phyloP scores from a whole-genome alignment of 495 filamentous ascomycete species.

The Podospora conica region DNA sequence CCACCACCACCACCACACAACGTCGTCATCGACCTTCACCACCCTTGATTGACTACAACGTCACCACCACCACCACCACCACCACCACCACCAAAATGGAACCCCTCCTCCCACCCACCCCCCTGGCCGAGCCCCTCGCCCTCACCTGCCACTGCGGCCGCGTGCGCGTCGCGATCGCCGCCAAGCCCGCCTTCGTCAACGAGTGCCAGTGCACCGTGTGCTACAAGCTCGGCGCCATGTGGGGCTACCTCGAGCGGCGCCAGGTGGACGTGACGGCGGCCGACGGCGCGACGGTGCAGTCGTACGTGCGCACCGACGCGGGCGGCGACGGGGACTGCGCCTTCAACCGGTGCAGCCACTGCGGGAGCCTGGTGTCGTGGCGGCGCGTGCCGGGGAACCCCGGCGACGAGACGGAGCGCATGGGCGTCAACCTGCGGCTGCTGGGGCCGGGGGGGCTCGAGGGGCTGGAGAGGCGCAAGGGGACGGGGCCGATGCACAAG shows the following conservation, averaged over 20 bases:
- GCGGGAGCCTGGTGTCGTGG: not conserved
- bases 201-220: conserved; percentile 9
- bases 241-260: not conserved
- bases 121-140: not conserved
- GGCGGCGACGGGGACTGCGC: not conserved
- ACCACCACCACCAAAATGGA: not conserved
- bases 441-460: not conserved
- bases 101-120: not conserved
- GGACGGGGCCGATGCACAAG: not conserved
- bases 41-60: not conserved
- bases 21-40: not conserved
- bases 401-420: not conserved
- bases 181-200: not conserved
- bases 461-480: not conserved
- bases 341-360: conserved; percentile 3
- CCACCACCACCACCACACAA: not conserved
- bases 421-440: not conserved
- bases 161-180: not conserved
- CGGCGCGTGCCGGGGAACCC: not conserved
- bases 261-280: not conserved
- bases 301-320: conserved; percentile 1
- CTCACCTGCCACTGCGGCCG: conserved; percentile 10
- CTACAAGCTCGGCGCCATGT: conserved; percentile 6
- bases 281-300: not conserved
- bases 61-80: not conserved